Evolutionary conservation across 371 early-diverging fungal species (phyloP).

Genomic region (Syncephalastrum monosporum): DNA sequence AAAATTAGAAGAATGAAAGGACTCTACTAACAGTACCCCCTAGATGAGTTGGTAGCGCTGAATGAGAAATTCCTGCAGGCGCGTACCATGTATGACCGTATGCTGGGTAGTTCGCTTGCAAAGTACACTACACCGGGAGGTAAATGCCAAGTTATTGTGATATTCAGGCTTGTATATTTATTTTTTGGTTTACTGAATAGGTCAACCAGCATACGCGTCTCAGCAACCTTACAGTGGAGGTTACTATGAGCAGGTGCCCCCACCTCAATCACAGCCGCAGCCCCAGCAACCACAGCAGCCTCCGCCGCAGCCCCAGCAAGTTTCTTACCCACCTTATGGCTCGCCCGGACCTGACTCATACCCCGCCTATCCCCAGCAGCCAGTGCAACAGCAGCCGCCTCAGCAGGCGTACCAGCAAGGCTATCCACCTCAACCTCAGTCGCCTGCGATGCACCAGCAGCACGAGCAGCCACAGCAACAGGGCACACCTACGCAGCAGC

Average conservation of each 20-base stretch:
- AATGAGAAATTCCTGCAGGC: conserved; percentile 56
- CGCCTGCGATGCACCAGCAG: conserved; percentile 2
- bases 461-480: conserved; percentile 14
- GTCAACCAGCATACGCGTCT: conserved; percentile 7
- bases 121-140: conserved; percentile 32
- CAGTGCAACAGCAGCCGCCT: conserved; percentile 11
- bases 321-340: conserved; percentile 9
- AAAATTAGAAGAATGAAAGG: too few species aligned
- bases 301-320: conserved; percentile 25
- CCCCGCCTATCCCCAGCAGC: conserved; percentile 3
- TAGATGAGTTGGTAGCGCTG: conserved; percentile 54
- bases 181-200: neutral
- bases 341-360: neutral
- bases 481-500: conserved; percentile 9
- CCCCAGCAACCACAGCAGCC: conserved; percentile 12
- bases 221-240: conserved; percentile 17
- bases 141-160: neutral
- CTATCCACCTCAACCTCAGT: conserved; percentile 5
- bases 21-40: too few species aligned
- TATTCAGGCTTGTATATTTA: neutral
- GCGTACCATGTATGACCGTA: conserved; percentile 51
- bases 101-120: conserved; percentile 49
- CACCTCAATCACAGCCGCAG: conserved; percentile 27
- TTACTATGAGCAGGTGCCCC: conserved; percentile 11
- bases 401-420: conserved; percentile 5